These are phyloP conservation scores for Cronartium ribicola DNA, from an alignment of 1,284 basidiomycete genomes.

Conservation along the genomic window DNA sequence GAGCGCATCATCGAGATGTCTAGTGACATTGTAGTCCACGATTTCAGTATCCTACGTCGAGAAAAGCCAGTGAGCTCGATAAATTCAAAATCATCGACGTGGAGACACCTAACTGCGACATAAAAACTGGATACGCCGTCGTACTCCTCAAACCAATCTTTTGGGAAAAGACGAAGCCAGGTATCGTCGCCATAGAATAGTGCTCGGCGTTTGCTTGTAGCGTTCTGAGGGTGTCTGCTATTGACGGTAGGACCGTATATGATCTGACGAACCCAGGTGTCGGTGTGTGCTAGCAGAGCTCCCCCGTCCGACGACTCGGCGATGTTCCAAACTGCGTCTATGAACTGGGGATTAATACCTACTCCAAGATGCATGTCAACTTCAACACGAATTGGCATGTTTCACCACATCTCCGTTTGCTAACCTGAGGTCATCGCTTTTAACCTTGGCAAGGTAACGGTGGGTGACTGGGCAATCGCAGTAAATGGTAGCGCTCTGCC, in stretches of 20 bases:
- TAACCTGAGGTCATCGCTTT: conserved; percentile 47
- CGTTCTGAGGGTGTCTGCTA: conserved; percentile 24
- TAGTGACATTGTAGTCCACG: conserved; percentile 46
- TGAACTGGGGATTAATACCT: conserved; percentile 45
- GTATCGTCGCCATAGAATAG: conserved; percentile 47
- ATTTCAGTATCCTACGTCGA: conserved; percentile 44
- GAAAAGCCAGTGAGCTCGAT: neutral
- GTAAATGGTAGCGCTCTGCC: conserved; percentile 44
- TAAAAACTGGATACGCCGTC: conserved; percentile 46
- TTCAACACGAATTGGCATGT: neutral
- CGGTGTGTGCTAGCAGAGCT: conserved; percentile 43
- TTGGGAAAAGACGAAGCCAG: conserved; percentile 46
- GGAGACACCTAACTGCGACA: conserved; percentile 43
- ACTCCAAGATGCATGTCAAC: neutral
- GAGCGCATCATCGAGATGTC: conserved; percentile 43
- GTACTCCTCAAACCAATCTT: conserved; percentile 43
- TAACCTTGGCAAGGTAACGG: conserved; percentile 46
- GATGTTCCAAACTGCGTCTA: conserved; percentile 46
- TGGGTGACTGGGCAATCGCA: conserved; percentile 45
- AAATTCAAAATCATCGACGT: neutral
- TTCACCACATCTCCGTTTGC: neutral
- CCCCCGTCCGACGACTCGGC: conserved; percentile 32
- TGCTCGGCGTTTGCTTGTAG: conserved; percentile 7
- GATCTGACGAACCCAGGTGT: conserved; percentile 44
- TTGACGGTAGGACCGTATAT: conserved; percentile 12